Evolutionary conservation across 306 rosid genomes (phyloP), one percentile per base, ranked within the genome.

Genomic region (Ormosia semicastrata): DNA sequence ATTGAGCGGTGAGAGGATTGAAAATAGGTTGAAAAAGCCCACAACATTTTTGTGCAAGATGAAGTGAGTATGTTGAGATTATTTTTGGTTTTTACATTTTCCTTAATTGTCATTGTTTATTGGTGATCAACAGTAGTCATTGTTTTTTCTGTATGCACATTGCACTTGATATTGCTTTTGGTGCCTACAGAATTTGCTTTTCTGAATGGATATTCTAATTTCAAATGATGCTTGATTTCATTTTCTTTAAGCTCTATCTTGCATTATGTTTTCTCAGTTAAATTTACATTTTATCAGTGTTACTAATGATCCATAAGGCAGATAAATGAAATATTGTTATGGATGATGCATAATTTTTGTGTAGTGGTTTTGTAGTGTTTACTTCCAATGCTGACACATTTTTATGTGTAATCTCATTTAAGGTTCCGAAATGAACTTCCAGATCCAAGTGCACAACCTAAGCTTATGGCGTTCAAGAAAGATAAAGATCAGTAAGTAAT

Each of bases 391-490:
- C 86, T 89, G 85, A 88, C 69, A 63, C 67, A 37, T 53, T 83
- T 46, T 49, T 58, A 63, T 70, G 71, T 85, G 24, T 78, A 4
- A 76, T 85, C 83, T 77, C 47, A 63, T 81, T 76, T 33, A 78
- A 95, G 99, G 71, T 95, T 95, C 82, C 97, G 99, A 65, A 95
- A 93, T 84, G 99, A 95, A 79, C 99, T 95, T 80, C 99, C 98
- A 15, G 99, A 95, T 87, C 95, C 94, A 52, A 89, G 97, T 88
- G 99, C 99, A 69, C 99, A 95, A 78, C 99, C 99, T 13, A 95
- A 95, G 91, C 97, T 95, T 44, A 89, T 92, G 98, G 87, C 98
- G 2, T 73, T 90, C 88, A 90, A 87, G 89, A 95, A 88, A 77
- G 99, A 95, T 50, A 92, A 88, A 83, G 98, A 95, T 78, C 97